Evolutionary conservation across 208 protist species (phyloP).

Genomic region (Trypanosoma avium): DNA sequence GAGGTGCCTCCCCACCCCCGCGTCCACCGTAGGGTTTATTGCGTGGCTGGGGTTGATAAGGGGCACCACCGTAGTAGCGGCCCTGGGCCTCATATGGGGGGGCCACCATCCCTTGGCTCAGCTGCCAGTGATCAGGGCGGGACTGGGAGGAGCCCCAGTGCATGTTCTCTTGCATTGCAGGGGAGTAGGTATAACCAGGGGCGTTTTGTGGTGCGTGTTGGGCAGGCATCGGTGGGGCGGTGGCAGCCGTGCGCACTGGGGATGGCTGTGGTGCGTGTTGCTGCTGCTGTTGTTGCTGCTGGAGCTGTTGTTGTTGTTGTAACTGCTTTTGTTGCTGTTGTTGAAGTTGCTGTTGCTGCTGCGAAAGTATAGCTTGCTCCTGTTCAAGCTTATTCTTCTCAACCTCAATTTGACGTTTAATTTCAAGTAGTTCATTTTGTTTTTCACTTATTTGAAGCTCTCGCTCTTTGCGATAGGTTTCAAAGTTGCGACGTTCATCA

Average conservation of each 20-base stretch:
- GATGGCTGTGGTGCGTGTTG: constrained; percentile 34
- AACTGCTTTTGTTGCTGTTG: constrained; percentile 29
- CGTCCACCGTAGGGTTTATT: constrained; percentile 6
- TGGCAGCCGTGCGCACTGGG: not conserved
- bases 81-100: constrained; percentile 27
- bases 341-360: constrained; percentile 47
- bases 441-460: constrained; percentile 51
- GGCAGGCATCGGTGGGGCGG: not conserved
- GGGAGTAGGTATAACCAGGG: constrained; percentile 15
- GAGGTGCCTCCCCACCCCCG: constrained; percentile 14
- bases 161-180: constrained; percentile 22
- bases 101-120: constrained; percentile 8
- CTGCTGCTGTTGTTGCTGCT: constrained; percentile 36
- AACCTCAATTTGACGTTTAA: constrained; percentile 31
- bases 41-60: constrained; percentile 13
- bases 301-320: constrained; percentile 38
- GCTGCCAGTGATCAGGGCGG: constrained; percentile 16
- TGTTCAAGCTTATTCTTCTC: constrained; percentile 41
- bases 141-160: constrained; percentile 7
- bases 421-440: constrained; percentile 32
- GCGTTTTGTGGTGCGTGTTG: constrained; percentile 7
- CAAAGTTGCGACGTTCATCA: constrained; percentile 35
- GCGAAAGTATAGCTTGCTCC: constrained; percentile 35
- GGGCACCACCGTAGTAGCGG: constrained; percentile 5
- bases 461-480: constrained; percentile 47